phyloP scores from a whole-genome alignment of 1,284 basidiomycete species.

The Melampsora medusae region DNA sequence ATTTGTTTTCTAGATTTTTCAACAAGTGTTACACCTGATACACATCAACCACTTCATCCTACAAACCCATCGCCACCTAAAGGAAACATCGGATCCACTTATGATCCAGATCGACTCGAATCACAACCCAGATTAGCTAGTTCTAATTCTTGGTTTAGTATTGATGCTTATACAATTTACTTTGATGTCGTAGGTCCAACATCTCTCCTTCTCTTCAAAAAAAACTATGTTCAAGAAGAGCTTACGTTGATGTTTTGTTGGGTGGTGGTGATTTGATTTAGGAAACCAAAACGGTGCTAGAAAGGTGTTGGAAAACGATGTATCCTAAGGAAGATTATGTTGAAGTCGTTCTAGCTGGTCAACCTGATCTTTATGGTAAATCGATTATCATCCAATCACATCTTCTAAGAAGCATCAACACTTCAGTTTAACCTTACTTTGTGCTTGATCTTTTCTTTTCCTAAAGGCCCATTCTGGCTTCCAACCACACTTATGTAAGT shows the following conservation, averaged over 20 bases:
- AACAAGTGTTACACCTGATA: background rate
- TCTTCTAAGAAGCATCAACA: no score
- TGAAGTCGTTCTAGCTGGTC: constrained; percentile 56
- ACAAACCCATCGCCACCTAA: background rate
- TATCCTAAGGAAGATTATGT: constrained; percentile 58
- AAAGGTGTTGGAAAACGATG: constrained; percentile 57
- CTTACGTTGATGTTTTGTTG: no score
- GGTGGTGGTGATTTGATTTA: background rate
- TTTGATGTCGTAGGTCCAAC: constrained; percentile 36
- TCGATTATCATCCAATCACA: background rate
- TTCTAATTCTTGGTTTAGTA: constrained; percentile 16
- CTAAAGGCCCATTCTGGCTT: constrained; percentile 84
- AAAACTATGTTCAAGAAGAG: no score
- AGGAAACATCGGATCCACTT: background rate
- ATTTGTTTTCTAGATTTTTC: constrained; percentile 21
- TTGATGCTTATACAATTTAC: constrained; percentile 36
- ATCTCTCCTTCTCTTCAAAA: background rate
- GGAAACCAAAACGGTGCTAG: constrained; percentile 53
- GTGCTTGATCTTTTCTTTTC: background rate
- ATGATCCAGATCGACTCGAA: constrained; percentile 33
- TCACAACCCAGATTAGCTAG: constrained; percentile 9
- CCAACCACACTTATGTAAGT: constrained; percentile 74
- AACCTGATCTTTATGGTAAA: constrained; percentile 59
- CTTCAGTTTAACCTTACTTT: background rate
- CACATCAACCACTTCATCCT: background rate